Base-by-base conservation (phyloP, 148 eudicot genomes). In the Agrostemma githago region DNA sequence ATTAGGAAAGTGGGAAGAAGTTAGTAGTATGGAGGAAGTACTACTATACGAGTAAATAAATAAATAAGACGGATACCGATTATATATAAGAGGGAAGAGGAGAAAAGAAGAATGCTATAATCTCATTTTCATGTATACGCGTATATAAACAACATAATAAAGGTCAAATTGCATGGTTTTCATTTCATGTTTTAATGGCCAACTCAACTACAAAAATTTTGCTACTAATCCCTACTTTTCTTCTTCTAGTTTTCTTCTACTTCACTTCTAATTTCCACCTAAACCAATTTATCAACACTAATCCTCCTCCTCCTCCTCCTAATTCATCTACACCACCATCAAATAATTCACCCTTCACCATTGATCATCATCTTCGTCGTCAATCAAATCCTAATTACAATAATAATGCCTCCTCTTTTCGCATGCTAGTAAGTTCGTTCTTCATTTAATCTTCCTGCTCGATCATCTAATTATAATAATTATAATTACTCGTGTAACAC, bases 221-320 rank as follows among this genome's bases (percentile, higher is more conserved):
- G 39, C 60, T 76, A 66, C 59, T 75, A 39, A 42, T 72, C 9
- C 21, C 65, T 66, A 48, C 67, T 68, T 48, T 72, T 67, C 74
- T 80, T 39, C 19, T 76, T 26, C 70, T 80, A 44, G 51, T 62
- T 66, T 48, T 66, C 72, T 59, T 80, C 76, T 76, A 44, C 69
- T 66, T 61, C 14, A 19, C 63, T 38, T 71, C 46, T 21, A 34
- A 70, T 19, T 76, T 67, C 63, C 16, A 76, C 34, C 79, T 60
- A 66, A 72, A 46, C 12, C 46, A 65, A 4, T 51, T 76, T 26
- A 10, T 39, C 39, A 41, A 61, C 6, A 17, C 21, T 57, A 66
- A 16, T 37, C 43, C 43, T 70, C 34, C 38, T 71, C 46, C 61
- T 37, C 43, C 43, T 70, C 34, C 38, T 71, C 46, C 61, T 64